Conservation (phyloP, 2,329 filamentous ascomycete species). For the Graphium sp. region DNA sequence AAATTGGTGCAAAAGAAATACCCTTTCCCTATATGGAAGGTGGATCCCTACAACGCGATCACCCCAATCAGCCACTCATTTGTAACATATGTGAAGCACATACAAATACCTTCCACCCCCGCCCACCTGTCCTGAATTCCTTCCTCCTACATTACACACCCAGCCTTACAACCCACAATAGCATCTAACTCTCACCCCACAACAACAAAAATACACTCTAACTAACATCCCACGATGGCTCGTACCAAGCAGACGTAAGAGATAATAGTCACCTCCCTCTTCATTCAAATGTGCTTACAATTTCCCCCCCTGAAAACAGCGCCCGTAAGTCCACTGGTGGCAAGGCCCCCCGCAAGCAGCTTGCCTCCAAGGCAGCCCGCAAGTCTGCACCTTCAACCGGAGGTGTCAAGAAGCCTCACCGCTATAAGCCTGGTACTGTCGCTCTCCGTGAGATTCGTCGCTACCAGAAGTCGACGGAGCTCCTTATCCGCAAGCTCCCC, state of each 20-base stretch:
- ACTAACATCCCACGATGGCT: constrained; percentile 33
- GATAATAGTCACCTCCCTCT: constrained; percentile 5
- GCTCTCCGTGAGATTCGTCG: constrained; percentile 96
- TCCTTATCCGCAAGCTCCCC: constrained; percentile 90
- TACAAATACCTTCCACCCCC: constrained; percentile 15
- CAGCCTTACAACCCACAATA: constrained; percentile 13
- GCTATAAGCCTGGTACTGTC: constrained; percentile 83
- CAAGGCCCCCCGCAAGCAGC: constrained; percentile 83
- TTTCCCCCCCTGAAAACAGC: constrained; percentile 5
- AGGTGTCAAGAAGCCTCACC: constrained; percentile 91
- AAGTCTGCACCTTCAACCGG: constrained; percentile 96
- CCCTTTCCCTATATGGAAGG: no score
- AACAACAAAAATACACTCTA: constrained; percentile 11
- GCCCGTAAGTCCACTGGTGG: constrained; percentile 65
- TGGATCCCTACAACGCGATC: no score
- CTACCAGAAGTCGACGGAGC: constrained; percentile 95
- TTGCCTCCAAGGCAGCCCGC: constrained; percentile 96
- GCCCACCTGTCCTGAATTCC: constrained; percentile 22
- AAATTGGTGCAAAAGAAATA: constrained; percentile 2
- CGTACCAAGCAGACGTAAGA: constrained; percentile 43
- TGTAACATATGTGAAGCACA: no score
- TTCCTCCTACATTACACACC: constrained; percentile 24
- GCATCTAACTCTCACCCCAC: constrained; percentile 9
- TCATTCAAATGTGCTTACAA: neutral
- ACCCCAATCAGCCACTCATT: constrained; percentile 9